Percentiles rank a stretch among this genome's conserved stretches.
These are phyloP conservation scores for Porphyridium purpureum DNA, from an alignment of 23 red algal genomes.

Conservation along the genomic window DNA sequence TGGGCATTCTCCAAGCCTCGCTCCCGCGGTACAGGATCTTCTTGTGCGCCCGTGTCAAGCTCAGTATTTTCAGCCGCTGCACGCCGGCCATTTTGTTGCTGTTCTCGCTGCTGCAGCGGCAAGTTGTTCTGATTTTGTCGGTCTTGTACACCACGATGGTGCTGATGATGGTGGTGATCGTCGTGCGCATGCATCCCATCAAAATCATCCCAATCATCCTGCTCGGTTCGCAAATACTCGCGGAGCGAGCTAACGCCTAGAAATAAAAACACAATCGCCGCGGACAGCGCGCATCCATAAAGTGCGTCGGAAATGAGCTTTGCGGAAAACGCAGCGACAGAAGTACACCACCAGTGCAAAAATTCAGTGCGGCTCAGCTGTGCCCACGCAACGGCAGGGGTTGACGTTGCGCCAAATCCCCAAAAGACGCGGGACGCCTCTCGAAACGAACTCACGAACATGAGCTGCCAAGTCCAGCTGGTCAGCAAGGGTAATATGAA, in stretches of 20 bases:
- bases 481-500: constrained; percentile 58
- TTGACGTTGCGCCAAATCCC: constrained; percentile 21
- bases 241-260: constrained; percentile 37
- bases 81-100: not conserved
- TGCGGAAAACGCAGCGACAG: too few relatives aligned
- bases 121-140: not conserved
- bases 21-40: too few relatives aligned
- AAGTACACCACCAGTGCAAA: too few relatives aligned
- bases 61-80: constrained; percentile 1
- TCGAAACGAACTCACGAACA: constrained; percentile 23
- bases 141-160: not conserved
- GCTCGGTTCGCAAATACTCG: constrained; percentile 15
- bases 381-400: too few relatives aligned
- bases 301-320: too few relatives aligned
- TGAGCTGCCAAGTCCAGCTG: constrained; percentile 60
- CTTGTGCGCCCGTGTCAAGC: constrained; percentile 31
- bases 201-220: constrained; percentile 15
- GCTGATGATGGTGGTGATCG: constrained; percentile 3
- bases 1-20: too few relatives aligned
- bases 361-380: too few relatives aligned
- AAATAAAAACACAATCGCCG: constrained; percentile 70
- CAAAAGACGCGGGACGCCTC: constrained; percentile 8
- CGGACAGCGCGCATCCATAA: constrained; percentile 53
- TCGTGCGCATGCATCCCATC: constrained; percentile 5
- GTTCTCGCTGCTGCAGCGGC: not conserved